Conservation (phyloP, 2,329 filamentous ascomycete species). For the Xylaria sp. region DNA sequence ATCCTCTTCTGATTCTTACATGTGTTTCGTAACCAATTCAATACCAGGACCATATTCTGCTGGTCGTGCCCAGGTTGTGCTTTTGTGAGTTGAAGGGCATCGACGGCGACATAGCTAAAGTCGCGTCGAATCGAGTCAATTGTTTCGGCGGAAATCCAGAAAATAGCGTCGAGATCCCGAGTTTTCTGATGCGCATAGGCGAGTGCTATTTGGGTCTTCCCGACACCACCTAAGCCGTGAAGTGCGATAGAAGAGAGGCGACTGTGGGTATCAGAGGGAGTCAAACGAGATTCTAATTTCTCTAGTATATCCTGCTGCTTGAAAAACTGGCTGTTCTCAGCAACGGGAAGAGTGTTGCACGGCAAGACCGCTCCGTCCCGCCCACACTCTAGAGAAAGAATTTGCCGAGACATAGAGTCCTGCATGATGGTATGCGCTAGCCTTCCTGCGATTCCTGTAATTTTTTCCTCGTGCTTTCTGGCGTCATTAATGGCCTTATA, state of each 20-base stretch:
- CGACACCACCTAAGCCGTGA: not conserved
- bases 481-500: not conserved
- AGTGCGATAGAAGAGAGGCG: not conserved
- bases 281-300: not conserved
- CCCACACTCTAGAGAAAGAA: not conserved
- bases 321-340: conserved; percentile 1
- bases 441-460: conserved; percentile 1
- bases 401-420: not conserved
- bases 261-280: not conserved
- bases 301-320: not conserved
- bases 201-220: conserved; percentile 4
- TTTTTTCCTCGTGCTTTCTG: not conserved
- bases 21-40: conserved; percentile 1
- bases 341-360: conserved; percentile 4
- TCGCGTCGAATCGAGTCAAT: not conserved
- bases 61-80: not conserved
- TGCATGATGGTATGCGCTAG: not conserved
- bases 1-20: not conserved
- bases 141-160: not conserved
- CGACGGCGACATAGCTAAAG: conserved; percentile 2
- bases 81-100: conserved; percentile 2
- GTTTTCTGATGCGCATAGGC: not conserved
- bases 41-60: conserved; percentile 4
- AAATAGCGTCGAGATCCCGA: not conserved
- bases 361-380: not conserved